These are phyloP conservation scores for Colletotrichum chlorophyti DNA, from an alignment of 2,329 filamentous ascomycete species.

Conservation along the genomic window DNA sequence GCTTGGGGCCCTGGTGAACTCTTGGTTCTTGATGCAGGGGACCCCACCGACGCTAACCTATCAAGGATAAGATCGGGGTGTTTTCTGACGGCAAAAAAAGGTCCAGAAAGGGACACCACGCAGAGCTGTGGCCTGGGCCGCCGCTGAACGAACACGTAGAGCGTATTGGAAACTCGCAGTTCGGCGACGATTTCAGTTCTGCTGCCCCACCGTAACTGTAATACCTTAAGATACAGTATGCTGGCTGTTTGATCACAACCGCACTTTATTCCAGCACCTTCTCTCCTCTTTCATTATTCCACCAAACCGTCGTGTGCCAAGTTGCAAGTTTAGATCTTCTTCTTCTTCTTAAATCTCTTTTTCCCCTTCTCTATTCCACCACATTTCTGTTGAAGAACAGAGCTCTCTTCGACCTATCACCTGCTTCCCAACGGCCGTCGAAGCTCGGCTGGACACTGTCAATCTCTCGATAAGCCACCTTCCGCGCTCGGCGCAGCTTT, in stretches of 20 bases:
- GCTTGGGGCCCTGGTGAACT: slow-evolving; percentile 16
- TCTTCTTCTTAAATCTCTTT: not conserved
- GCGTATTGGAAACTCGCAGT: slow-evolving; percentile 30
- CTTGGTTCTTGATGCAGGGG: slow-evolving; percentile 15
- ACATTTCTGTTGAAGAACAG: not conserved
- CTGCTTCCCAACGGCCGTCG: not conserved
- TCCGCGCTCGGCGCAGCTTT: slow-evolving; percentile 27
- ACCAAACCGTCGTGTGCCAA: slow-evolving; percentile 1
- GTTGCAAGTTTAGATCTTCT: slow-evolving; percentile 4
- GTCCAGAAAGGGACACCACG: slow-evolving; percentile 27
- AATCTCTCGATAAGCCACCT: slow-evolving; percentile 23
- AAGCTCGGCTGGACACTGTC: slow-evolving; percentile 19
- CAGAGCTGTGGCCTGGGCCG: slow-evolving; percentile 14
- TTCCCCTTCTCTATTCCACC: not conserved
- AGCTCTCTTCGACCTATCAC: not conserved
- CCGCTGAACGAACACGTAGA: slow-evolving; percentile 32
- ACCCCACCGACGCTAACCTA: slow-evolving; percentile 19
- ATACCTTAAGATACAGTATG: slow-evolving; percentile 29
- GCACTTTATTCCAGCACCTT: slow-evolving; percentile 24
- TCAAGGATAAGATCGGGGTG: slow-evolving; percentile 9
- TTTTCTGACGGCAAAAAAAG: slow-evolving; percentile 26
- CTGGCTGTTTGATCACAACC: slow-evolving; percentile 20
- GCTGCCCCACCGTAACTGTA: slow-evolving; percentile 28
- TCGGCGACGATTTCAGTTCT: slow-evolving; percentile 28
- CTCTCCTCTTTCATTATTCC: slow-evolving; percentile 12